These are phyloP conservation scores for Cladobotryum protrusum DNA, from an alignment of 2,329 filamentous ascomycete species.

Conservation along the genomic window DNA sequence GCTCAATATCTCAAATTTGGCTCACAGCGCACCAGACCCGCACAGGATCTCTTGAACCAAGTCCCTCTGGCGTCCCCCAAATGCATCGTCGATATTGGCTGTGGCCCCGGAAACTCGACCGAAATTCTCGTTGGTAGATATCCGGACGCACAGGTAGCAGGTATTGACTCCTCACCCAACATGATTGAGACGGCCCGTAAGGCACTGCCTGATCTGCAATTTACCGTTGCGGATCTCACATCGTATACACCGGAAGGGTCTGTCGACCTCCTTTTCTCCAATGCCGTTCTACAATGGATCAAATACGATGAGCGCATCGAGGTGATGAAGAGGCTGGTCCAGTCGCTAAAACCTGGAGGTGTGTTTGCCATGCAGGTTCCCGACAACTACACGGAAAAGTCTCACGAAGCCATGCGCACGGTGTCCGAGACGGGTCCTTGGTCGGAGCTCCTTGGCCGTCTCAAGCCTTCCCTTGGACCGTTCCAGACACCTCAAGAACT, in stretches of 20 bases:
- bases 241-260: conserved; percentile 29
- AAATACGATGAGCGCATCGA: conserved; percentile 35
- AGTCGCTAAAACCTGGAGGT: conserved; percentile 34
- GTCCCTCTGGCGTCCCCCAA: conserved; percentile 34
- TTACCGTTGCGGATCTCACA: conserved; percentile 39
- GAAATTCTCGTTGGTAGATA: conserved; percentile 40
- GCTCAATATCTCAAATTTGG: conserved; percentile 51
- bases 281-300: conserved; percentile 56
- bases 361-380: conserved; percentile 48
- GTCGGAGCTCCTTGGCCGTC: conserved; percentile 23
- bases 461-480: conserved; percentile 35
- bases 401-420: conserved; percentile 44
- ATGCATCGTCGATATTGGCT: conserved; percentile 51
- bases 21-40: conserved; percentile 46
- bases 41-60: conserved; percentile 46
- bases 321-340: conserved; percentile 38
- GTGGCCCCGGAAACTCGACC: conserved; percentile 55
- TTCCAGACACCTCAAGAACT: conserved; percentile 42
- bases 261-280: conserved; percentile 46
- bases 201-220: conserved; percentile 35
- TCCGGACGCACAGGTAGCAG: conserved; percentile 39
- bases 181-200: conserved; percentile 47
- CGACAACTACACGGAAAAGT: conserved; percentile 42
- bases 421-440: conserved; percentile 34
- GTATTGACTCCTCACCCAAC: conserved; percentile 48